Percentiles rank a stretch among this genome's conserved stretches.
These are phyloP conservation scores for Nymphaea colorata DNA, from an alignment of 164 flowering plant species.

Conservation along the genomic window DNA sequence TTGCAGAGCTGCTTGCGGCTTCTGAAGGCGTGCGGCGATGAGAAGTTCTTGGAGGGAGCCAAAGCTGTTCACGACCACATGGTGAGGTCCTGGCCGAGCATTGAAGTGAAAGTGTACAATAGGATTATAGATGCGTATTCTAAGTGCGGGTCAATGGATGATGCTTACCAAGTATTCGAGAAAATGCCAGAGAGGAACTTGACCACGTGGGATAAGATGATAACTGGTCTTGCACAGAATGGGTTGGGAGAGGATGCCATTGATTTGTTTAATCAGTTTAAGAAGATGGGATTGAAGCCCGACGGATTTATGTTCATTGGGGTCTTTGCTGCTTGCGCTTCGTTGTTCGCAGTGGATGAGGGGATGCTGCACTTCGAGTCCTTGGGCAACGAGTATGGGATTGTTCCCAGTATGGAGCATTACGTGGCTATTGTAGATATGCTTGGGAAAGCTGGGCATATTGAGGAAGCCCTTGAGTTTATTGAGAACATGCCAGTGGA, in stretches of 20 bases:
- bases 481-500: slow-evolving; percentile 54
- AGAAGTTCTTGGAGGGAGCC: slow-evolving; percentile 41
- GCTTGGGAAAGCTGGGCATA: slow-evolving; percentile 51
- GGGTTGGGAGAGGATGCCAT: slow-evolving; percentile 67
- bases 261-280: slow-evolving; percentile 46
- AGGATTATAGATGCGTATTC: slow-evolving; percentile 56
- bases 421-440: slow-evolving; percentile 54
- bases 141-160: slow-evolving; percentile 49
- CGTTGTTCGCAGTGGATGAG: slow-evolving; percentile 41
- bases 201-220: slow-evolving; percentile 75
- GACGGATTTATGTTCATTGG: slow-evolving; percentile 51
- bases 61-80: slow-evolving; percentile 42
- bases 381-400: slow-evolving; percentile 44
- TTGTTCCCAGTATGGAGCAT: slow-evolving; percentile 57
- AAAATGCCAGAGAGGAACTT: slow-evolving; percentile 46
- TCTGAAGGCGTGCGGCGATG: slow-evolving; percentile 53
- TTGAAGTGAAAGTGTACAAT: slow-evolving; percentile 31
- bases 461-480: slow-evolving; percentile 66
- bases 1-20: slow-evolving; percentile 27
- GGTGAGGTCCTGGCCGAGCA: slow-evolving; percentile 15
- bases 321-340: slow-evolving; percentile 55
- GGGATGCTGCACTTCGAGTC: slow-evolving; percentile 68
- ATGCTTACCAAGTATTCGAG: slow-evolving; percentile 40
- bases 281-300: slow-evolving; percentile 48
- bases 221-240: slow-evolving; percentile 45